Base-by-base conservation (phyloP, 2,329 filamentous ascomycete genomes). In the Talaromyces sp. region DNA sequence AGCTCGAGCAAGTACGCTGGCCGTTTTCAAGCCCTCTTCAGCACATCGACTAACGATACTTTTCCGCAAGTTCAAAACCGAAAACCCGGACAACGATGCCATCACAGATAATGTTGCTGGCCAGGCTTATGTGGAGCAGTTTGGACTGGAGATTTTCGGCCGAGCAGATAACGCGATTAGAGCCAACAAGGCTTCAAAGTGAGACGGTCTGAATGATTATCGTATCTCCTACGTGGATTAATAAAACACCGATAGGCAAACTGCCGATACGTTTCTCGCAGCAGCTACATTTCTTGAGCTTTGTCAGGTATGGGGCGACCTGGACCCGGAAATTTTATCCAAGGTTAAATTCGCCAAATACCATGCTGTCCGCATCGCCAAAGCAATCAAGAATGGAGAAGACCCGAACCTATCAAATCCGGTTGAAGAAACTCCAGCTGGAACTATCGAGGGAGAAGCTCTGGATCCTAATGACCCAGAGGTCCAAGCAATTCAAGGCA, bases 341-440 rank as follows among this genome's bases (percentile, higher is more conserved):
- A 97, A 96, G 80, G 91, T 93, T 76, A 97, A 95, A 74, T 99
- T 91, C 72, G 92, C 93, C 48, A 99, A 97, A 75, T 99, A 91
- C 83, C 95, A 97, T 73, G 92, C 93, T 2, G 80, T 93, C 38
- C 86, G 94, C 61, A 99, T 99, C 70, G 82, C 90, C 17, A 96
- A 91, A 75, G 94, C 94, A 11, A 84, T 97, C 69, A 94, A 92
- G 70, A 90, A 92, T 46, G 92, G 92, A 58, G 88, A 90, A 65
- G 92, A 99, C 70, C 94, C 94, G 3, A 99, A 99, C 74, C 86
- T 88, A 59, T 89, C 90, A 8, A 97, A 97, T 69, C 93, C 93
- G 0, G 85, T 85, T 60, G 81, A 78, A 4, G 80, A 87, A 57
- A 80, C 84, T 59, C 74, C 78, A 9, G 75, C 75, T 21, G 79